Conservation (phyloP, 2,329 filamentous ascomycete species). For the Alternaria sp. region DNA sequence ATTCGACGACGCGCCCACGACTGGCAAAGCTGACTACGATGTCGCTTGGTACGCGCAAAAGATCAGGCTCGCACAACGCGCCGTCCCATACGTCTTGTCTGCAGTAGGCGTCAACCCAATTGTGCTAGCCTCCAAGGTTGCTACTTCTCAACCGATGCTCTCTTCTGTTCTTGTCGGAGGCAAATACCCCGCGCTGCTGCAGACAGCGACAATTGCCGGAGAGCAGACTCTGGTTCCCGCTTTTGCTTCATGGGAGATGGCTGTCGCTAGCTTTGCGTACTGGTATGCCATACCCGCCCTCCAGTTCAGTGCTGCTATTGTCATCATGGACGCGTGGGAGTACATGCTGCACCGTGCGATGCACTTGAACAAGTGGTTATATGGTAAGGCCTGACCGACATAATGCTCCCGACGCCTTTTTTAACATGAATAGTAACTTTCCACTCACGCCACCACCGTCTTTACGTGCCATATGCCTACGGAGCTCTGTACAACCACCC, state of each 20-base stretch:
- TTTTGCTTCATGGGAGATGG: slow-evolving; percentile 85
- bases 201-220: slow-evolving; percentile 63
- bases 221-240: slow-evolving; percentile 65
- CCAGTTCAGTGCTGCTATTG: slow-evolving; percentile 78
- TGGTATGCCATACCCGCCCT: slow-evolving; percentile 76
- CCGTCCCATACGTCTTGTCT: slow-evolving; percentile 75
- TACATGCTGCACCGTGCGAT: slow-evolving; percentile 96
- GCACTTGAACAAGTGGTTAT: slow-evolving; percentile 98
- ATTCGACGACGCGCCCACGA: slow-evolving; percentile 76
- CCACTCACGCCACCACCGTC: slow-evolving; percentile 93
- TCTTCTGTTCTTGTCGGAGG: slow-evolving; percentile 82
- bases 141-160: slow-evolving; percentile 73
- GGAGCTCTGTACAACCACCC: slow-evolving; percentile 97
- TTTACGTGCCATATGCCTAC: slow-evolving; percentile 97
- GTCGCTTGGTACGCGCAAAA: slow-evolving; percentile 89
- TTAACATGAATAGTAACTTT: slow-evolving; percentile 70
- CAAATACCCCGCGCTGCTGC: slow-evolving; percentile 75
- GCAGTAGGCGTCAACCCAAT: slow-evolving; percentile 78
- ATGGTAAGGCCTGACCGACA: slow-evolving; percentile 69
- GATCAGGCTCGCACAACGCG: slow-evolving; percentile 78
- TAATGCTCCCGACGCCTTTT: not conserved
- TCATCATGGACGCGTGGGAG: slow-evolving; percentile 93
- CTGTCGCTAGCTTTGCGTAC: slow-evolving; percentile 79
- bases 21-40: slow-evolving; percentile 83
- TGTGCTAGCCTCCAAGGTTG: slow-evolving; percentile 77